Percentiles rank a stretch among this genome's conserved stretches.
Conservation (phyloP, 2,329 filamentous ascomycete species). For the Cercospora sesami region DNA sequence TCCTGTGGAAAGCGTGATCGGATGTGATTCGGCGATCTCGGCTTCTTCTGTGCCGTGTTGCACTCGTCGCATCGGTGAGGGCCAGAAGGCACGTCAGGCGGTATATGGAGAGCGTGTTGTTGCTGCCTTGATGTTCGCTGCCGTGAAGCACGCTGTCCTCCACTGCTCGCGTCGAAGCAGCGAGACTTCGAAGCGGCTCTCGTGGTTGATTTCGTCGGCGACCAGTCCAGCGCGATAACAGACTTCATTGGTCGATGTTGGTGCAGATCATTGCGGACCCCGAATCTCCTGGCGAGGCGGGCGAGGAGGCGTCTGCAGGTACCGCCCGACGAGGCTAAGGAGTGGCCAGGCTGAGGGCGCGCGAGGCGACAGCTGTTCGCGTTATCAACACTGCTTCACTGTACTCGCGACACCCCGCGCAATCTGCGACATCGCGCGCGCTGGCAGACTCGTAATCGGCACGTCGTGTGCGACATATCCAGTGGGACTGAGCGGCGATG, state of each 20-base stretch:
- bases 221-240: not conserved
- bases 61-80: not conserved
- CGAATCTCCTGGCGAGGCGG: not conserved
- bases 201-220: not conserved
- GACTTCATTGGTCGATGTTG: slow-evolving; percentile 5
- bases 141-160: not conserved
- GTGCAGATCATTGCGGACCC: slow-evolving; percentile 12
- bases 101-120: not conserved
- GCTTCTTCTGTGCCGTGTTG: not conserved
- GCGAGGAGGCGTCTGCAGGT: slow-evolving; percentile 12
- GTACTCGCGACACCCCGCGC: not conserved
- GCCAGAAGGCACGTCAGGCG: not conserved
- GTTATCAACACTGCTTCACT: not conserved
- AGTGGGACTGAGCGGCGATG: not conserved
- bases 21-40: not conserved
- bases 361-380: not conserved
- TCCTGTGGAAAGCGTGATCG: not conserved
- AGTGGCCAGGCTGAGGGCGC: not conserved
- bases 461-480: not conserved
- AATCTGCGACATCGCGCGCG: not conserved
- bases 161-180: not conserved
- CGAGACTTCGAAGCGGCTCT: not conserved
- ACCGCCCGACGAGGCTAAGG: not conserved
- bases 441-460: not conserved
- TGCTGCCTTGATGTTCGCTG: not conserved